A percentile compares a stretch with the other conserved stretches of the same genome.
phyloP scores from a whole-genome alignment of 2,329 filamentous ascomycete genomes.

The Diaporthe vaccinii region DNA sequence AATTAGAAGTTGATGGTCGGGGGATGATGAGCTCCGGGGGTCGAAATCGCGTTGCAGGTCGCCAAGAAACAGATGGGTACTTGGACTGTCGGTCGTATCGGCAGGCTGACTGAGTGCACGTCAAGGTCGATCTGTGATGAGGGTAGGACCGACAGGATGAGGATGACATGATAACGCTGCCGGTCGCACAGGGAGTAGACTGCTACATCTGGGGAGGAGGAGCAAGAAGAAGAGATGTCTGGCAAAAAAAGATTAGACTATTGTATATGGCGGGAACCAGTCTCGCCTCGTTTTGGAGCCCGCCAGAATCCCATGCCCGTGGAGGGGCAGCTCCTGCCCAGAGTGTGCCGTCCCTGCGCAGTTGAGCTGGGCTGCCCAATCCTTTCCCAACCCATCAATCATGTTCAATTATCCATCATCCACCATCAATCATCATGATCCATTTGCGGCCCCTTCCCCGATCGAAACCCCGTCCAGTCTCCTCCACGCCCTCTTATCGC shows the following conservation, averaged over 20 bases:
- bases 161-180: slow-evolving; percentile 26
- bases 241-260: background rate
- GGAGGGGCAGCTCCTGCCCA: slow-evolving; percentile 22
- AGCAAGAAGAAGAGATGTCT: slow-evolving; percentile 1
- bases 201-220: background rate
- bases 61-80: background rate
- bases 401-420: background rate
- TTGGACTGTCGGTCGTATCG: slow-evolving; percentile 2
- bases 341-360: background rate
- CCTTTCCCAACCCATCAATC: background rate
- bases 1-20: background rate
- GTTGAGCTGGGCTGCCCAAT: slow-evolving; percentile 16
- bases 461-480: background rate
- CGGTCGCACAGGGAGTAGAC: background rate
- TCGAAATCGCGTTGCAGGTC: slow-evolving; percentile 15
- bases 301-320: background rate
- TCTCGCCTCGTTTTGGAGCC: slow-evolving; percentile 23
- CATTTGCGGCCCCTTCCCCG: background rate
- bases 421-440: background rate
- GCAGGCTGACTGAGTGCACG: slow-evolving; percentile 23
- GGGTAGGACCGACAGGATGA: background rate
- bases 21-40: background rate
- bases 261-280: slow-evolving; percentile 3
- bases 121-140: slow-evolving; percentile 18
- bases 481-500: background rate